Evolutionary conservation across 169 alveolate species (phyloP), one percentile per base, ranked within the genome.

Genomic region (Sarcocystis neurona): DNA sequence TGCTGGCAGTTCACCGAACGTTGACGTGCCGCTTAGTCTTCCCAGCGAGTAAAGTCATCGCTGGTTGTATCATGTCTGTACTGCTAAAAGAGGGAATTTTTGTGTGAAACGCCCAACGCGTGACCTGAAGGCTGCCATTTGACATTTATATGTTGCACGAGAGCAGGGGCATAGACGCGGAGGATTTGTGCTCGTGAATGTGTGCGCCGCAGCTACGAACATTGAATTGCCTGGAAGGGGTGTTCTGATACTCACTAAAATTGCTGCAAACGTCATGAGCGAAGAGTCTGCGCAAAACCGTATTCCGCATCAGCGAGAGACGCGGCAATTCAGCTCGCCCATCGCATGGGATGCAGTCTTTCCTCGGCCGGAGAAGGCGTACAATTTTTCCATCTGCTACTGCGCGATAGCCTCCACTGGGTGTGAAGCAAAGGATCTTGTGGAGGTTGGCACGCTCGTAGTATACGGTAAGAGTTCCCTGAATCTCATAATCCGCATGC

Each of bases 341-440:
- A 88, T 87, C 68, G 2, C 18, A 23, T 80, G 91, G 72, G 41
- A 50, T 27, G 37, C 23, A 44, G 87, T 82, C 12, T 50, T 87
- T 23, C 30, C 77, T 2, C 58, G 75, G 20, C 18, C 32, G 60
- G 39, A 0, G 79, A 60, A 58, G 77, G 41, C 66, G 79, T 82
- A 46, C 34, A 77, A 53, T 23, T 43, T 2, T 12, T 37, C 43
- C 74, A 58, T 87, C 12, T 87, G 91, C 84, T 87, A 87, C 75
- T 87, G 91, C 30, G 58, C 91, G 4, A 4, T 37, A 4, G 84
- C 44, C 20, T 56, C 72, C n/a, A 44, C 82, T n/a, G 53, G 70
- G 18, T 87, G 91, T 63, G 48, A 82, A 10, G 80, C 87, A 6
- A 84, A 79, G 30, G 84, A 56, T 10, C 87, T 75, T n/a, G 46